Evolutionary conservation across 2,329 filamentous ascomycete genomes (phyloP), one percentile per base, ranked within the genome.

Genomic region (Ophiobolus disseminans): DNA sequence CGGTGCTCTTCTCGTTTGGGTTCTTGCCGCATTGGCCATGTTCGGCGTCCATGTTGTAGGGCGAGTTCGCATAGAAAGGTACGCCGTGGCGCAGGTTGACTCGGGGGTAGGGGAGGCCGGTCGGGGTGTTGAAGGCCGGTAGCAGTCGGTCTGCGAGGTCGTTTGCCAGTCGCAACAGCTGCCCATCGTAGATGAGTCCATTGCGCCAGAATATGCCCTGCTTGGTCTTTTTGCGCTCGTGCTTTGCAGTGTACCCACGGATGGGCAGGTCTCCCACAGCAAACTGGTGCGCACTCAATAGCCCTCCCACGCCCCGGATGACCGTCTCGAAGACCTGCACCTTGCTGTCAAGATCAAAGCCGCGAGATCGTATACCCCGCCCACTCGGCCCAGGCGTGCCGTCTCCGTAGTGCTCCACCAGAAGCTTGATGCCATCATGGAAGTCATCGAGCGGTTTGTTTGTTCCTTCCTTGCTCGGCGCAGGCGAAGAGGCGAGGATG

Each of bases 261-360:
- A 97, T 96, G 1, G 94, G 94, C 46, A 99, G 76, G 48, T 96
- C 91, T 25, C 92, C 94, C 17, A 91, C 81, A 10, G 94, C 93
- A 71, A 99, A 99, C 32, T 97, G 77, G 75, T 99, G 94, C 2
- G 93, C 91, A 66, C 92, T 97, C 57, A 99, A 76, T 47, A 99
- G 78, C 0, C 94, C 94, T 11, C 94, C 94, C 36, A 96, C 84
- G 13, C 93, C 94, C 49, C 94, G 84, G 61, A 99, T 99, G 26
- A 96, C 93, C 0, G 93, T 97, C 77, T 99, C 94, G 67, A 99
- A 99, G 30, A 99, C 91, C 75, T 99, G 93, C 2, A 99, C 94
- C 75, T 97, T 99, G 77, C 92, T 96, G 74, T 99, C 93, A 31
- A 96, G 79, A 72, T 99, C 91, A 65, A 99, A 99, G 0, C 91